Evolutionary conservation across 495 filamentous ascomycete genomes (phyloP).

Genomic region (Lichina pygmaea): DNA sequence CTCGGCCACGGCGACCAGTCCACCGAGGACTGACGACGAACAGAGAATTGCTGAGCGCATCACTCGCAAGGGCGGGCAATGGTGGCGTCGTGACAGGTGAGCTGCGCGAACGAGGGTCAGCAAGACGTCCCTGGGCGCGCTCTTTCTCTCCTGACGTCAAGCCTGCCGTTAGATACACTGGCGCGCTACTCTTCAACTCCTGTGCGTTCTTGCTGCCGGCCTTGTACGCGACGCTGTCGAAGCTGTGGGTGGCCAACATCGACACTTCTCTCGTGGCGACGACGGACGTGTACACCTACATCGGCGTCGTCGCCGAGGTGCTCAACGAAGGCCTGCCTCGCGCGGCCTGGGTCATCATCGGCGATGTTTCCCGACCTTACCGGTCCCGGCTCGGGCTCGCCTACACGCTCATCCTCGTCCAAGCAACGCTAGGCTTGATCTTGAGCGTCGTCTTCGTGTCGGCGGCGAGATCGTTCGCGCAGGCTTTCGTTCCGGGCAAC

Average conservation of each 20-base stretch:
- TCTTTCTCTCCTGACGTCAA: too few species aligned
- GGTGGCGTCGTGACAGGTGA: too few species aligned
- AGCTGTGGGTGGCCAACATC: conserved; percentile 50
- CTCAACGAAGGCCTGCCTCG: conserved; percentile 51
- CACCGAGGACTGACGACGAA: too few species aligned
- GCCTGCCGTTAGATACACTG: conserved; percentile 27
- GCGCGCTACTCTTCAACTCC: conserved; percentile 35
- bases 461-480: too few species aligned
- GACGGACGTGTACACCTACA: conserved; percentile 37
- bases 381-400: conserved; percentile 28
- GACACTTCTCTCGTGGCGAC: conserved; percentile 37
- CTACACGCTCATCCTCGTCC: conserved; percentile 40
- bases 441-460: too few species aligned
- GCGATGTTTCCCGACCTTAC: conserved; percentile 29
- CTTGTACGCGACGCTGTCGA: conserved; percentile 39
- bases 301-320: conserved; percentile 35
- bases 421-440: too few species aligned
- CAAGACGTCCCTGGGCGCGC: too few species aligned
- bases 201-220: conserved; percentile 38
- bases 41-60: too few species aligned
- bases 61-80: too few species aligned
- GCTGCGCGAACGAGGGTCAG: too few species aligned
- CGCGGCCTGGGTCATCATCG: conserved; percentile 42
- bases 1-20: too few species aligned
- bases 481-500: conserved; percentile 33